phyloP scores from a whole-genome alignment of 352 stramenopile genomes.

The Pythium insidiosum region DNA sequence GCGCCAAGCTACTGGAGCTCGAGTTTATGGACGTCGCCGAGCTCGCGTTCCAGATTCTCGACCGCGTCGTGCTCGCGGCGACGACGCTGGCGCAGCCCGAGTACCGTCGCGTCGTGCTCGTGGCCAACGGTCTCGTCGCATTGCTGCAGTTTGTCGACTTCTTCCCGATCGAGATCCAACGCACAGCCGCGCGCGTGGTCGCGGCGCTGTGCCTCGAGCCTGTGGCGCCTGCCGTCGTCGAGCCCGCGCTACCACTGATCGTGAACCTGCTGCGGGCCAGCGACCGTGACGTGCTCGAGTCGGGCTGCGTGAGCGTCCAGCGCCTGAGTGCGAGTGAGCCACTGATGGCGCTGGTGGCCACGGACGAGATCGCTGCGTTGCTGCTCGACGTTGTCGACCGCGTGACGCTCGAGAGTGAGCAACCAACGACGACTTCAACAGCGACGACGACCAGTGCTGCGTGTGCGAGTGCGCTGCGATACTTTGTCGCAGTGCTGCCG shows the following conservation, averaged over 20 bases:
- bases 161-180: constrained; percentile 70
- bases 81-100: constrained; percentile 5
- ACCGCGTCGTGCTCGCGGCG: constrained; percentile 26
- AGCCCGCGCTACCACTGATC: constrained; percentile 33
- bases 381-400: constrained; percentile 17
- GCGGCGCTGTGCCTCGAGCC: constrained; percentile 32
- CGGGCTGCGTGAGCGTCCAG: constrained; percentile 37
- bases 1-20: constrained; percentile 65
- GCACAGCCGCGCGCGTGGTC: constrained; percentile 43
- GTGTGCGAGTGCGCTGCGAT: constrained; percentile 8
- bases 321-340: constrained; percentile 32
- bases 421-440: neutral
- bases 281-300: constrained; percentile 48
- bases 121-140: constrained; percentile 56
- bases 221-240: constrained; percentile 19
- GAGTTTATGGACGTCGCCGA: constrained; percentile 82
- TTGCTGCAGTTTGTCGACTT: constrained; percentile 79
- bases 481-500: constrained; percentile 8
- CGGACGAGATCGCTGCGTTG: constrained; percentile 25
- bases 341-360: constrained; percentile 35
- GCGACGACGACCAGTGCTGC: neutral
- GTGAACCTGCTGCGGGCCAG: constrained; percentile 33
- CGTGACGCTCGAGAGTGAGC: neutral
- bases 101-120: constrained; percentile 34
- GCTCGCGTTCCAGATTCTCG: constrained; percentile 56